These are phyloP conservation scores for Nevesoporus exiguus DNA, from an alignment of 768 basidiomycete genomes.

Conservation along the genomic window DNA sequence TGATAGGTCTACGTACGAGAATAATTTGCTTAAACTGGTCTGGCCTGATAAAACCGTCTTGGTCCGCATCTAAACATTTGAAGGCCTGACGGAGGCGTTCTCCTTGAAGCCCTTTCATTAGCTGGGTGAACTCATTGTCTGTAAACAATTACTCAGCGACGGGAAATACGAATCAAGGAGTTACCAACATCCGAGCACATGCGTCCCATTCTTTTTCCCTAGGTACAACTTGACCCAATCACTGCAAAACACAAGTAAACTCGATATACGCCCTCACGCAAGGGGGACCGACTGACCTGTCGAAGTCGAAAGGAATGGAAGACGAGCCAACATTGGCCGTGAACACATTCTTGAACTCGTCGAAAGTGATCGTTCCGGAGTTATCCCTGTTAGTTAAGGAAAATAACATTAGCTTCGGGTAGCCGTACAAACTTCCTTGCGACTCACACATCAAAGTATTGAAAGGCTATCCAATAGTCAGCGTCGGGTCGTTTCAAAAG, in stretches of 20 bases:
- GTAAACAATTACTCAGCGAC: constrained; percentile 9
- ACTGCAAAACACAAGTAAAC: constrained; percentile 36
- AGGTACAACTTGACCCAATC: constrained; percentile 97
- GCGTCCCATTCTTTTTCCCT: constrained; percentile 86
- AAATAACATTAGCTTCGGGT: constrained; percentile 6
- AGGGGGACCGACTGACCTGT: constrained; percentile 52
- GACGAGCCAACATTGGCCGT: constrained; percentile 72
- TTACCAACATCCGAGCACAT: constrained; percentile 85
- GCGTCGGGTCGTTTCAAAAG: constrained; percentile 91
- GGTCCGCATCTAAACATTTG: constrained; percentile 82
- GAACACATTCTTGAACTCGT: constrained; percentile 94
- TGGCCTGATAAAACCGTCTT: constrained; percentile 91
- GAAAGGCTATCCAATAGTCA: constrained; percentile 95
- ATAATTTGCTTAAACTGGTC: constrained; percentile 96
- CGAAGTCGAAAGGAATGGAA: constrained; percentile 92
- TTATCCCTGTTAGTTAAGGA: constrained; percentile 55
- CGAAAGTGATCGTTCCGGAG: constrained; percentile 89
- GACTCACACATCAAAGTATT: constrained; percentile 93
- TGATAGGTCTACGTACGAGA: constrained; percentile 51
- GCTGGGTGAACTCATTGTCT: constrained; percentile 97
- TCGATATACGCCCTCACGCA: background rate
- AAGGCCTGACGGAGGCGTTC: constrained; percentile 97
- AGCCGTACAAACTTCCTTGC: background rate
- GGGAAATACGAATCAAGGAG: background rate
- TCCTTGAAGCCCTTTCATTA: constrained; percentile 98